Evolutionary conservation across 164 flowering plant species (phyloP).

Genomic region (Kalanchoe fedtschenkoi): DNA sequence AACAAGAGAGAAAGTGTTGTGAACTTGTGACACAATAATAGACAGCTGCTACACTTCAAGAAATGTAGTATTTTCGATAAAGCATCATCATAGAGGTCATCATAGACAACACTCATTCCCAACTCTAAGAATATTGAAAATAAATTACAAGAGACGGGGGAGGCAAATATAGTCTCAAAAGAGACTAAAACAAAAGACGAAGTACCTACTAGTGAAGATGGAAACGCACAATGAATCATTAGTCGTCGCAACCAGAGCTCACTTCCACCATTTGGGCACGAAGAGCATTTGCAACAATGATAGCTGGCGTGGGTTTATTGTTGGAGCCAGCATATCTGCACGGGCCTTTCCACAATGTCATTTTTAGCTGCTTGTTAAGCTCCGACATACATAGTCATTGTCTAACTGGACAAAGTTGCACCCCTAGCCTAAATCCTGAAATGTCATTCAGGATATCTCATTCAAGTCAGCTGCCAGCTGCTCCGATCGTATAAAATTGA

Average conservation of each 20-base stretch:
- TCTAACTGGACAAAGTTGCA: too few species aligned
- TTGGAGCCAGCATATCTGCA: background rate
- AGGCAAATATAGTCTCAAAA: too few species aligned
- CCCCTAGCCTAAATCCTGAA: too few species aligned
- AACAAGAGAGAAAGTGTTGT: background rate
- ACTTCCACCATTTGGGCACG: background rate
- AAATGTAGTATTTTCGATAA: constrained; percentile 1
- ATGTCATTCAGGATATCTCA: too few species aligned
- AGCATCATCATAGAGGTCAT: background rate
- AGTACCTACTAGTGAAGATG: too few species aligned
- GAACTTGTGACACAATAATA: background rate
- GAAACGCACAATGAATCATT: too few species aligned
- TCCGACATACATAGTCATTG: background rate
- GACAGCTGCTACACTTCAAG: background rate
- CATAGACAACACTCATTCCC: background rate
- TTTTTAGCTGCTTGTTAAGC: background rate
- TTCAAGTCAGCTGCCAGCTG: too few species aligned
- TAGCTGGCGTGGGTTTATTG: background rate
- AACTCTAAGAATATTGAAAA: background rate
- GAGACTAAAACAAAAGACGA: too few species aligned
- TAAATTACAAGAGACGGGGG: background rate
- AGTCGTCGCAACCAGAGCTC: background rate
- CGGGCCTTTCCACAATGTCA: background rate
- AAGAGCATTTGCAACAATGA: background rate
- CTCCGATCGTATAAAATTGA: too few species aligned